Evolutionary conservation across 83 land plant genomes (phyloP).

Genomic region (Thuja plicata): DNA sequence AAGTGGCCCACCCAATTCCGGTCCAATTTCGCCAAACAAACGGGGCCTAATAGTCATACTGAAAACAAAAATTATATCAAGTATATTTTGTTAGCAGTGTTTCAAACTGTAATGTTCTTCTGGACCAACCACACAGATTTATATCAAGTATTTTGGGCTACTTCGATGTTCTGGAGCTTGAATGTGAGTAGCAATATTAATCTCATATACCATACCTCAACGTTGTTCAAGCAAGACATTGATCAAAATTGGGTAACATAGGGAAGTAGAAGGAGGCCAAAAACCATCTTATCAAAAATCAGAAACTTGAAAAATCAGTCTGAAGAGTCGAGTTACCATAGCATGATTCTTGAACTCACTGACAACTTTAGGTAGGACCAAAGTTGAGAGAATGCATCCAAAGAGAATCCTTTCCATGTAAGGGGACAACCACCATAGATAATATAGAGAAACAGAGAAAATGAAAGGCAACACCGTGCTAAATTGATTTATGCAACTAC

Average conservation of each 20-base stretch:
- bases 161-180: too few relatives aligned
- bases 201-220: not conserved
- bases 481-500: too few relatives aligned
- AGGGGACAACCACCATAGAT: not conserved
- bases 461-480: too few relatives aligned
- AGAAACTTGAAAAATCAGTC: too few relatives aligned
- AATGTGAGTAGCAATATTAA: too few relatives aligned
- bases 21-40: too few relatives aligned
- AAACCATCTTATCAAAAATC: not conserved
- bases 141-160: too few relatives aligned
- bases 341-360: not conserved
- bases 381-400: not conserved
- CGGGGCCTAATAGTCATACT: constrained; percentile 62
- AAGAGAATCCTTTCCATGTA: not conserved
- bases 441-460: not conserved
- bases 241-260: not conserved
- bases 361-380: not conserved
- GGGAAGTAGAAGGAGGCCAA: not conserved
- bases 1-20: too few relatives aligned
- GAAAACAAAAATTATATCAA: not conserved
- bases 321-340: not conserved
- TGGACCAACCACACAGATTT: too few relatives aligned
- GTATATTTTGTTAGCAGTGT: not conserved
- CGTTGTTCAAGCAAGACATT: not conserved
- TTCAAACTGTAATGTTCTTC: too few relatives aligned